Conservation (phyloP, 2,329 filamentous ascomycete species). For the Nigrospora sphaerica region DNA sequence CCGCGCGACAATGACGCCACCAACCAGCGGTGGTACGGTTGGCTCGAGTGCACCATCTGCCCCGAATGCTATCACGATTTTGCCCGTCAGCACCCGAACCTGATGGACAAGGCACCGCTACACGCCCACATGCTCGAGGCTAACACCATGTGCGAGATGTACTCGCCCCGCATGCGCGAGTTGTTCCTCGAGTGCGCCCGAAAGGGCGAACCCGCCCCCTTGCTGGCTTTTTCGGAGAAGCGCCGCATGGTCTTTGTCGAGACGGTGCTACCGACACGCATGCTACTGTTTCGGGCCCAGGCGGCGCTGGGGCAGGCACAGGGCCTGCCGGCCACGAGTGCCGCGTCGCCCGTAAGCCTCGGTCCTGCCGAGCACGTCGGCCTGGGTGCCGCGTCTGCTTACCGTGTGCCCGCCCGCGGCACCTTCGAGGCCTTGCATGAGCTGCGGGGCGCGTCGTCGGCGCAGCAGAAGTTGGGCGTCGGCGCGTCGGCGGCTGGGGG, state of each 20-base stretch:
- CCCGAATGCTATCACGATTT: slow-evolving; percentile 28
- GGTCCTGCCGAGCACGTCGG: too few species aligned
- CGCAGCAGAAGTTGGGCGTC: slow-evolving; percentile 18
- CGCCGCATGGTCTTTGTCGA: slow-evolving; percentile 22
- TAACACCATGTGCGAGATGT: slow-evolving; percentile 27
- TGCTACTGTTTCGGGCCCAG: slow-evolving; percentile 17
- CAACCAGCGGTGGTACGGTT: slow-evolving; percentile 26
- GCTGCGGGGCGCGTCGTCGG: slow-evolving; percentile 20
- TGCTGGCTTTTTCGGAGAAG: slow-evolving; percentile 18
- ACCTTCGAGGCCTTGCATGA: slow-evolving; percentile 10
- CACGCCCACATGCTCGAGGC: slow-evolving; percentile 10
- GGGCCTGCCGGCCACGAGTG: background rate
- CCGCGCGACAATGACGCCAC: slow-evolving; percentile 13
- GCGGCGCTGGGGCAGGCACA: slow-evolving; percentile 13
- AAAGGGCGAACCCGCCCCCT: slow-evolving; percentile 9
- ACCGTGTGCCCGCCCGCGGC: slow-evolving; percentile 22
- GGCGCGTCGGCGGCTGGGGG: slow-evolving; percentile 4
- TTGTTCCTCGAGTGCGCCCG: slow-evolving; percentile 23
- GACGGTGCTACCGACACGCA: slow-evolving; percentile 19
- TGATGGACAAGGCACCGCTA: slow-evolving; percentile 22
- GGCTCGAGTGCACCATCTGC: slow-evolving; percentile 26
- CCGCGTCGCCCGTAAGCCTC: background rate
- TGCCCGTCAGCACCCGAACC: slow-evolving; percentile 14
- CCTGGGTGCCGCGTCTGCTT: slow-evolving; percentile 6
- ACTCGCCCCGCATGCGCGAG: slow-evolving; percentile 27